Conservation (phyloP, 106 monocot genomes). For the Dendrobium huoshanense region DNA sequence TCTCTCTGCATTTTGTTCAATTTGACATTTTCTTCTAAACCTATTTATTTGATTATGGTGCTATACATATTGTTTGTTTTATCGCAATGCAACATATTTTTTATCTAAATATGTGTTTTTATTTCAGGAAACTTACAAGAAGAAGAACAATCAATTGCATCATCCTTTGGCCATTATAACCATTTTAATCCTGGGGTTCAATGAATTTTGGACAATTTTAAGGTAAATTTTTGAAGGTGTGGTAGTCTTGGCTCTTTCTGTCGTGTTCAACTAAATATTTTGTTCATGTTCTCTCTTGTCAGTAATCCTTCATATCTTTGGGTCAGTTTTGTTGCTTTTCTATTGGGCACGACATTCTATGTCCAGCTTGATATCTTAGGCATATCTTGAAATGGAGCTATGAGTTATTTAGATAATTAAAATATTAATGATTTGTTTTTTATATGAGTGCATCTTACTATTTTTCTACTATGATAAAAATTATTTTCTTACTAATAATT, state of each 20-base stretch:
- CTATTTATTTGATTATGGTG: too few species aligned
- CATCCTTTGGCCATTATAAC: slow-evolving; percentile 88
- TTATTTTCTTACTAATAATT: background rate
- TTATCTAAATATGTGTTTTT: background rate
- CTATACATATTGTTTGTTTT: background rate
- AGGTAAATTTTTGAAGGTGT: slow-evolving; percentile 31
- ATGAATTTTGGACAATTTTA: slow-evolving; percentile 88
- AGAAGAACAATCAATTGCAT: slow-evolving; percentile 87
- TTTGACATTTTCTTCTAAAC: too few species aligned
- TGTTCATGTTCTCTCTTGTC: background rate
- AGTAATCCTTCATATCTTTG: slow-evolving; percentile 69
- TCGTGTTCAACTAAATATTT: background rate
- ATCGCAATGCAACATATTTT: background rate
- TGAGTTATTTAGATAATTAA: slow-evolving; percentile 26
- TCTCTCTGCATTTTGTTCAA: too few species aligned
- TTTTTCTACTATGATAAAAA: too few species aligned
- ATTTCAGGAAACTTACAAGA: slow-evolving; percentile 72
- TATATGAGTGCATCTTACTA: background rate
- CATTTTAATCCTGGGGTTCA: slow-evolving; percentile 76
- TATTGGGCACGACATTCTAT: too few species aligned
- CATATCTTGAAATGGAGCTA: slow-evolving; percentile 17
- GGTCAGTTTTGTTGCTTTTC: too few species aligned
- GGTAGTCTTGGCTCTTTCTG: background rate
- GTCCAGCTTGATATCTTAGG: background rate
- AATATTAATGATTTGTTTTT: background rate